Base-by-base conservation (phyloP, 306 rosid genomes). In the Phaseolus lunatus region DNA sequence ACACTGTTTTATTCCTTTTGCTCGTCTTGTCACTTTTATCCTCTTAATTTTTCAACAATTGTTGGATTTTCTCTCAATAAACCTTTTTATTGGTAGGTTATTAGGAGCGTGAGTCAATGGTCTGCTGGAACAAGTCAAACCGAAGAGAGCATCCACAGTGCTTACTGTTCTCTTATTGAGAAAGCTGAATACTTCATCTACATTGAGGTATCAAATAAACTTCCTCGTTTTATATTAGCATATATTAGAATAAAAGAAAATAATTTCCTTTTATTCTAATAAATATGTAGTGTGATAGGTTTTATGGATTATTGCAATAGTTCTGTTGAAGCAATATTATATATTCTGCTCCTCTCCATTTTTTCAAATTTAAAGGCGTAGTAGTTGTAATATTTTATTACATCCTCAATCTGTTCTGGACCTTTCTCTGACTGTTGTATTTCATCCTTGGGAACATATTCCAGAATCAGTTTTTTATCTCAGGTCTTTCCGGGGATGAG, bases 71-170 rank as follows among this genome's bases (percentile, higher is more conserved):
- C 39, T 67, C 44, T 71, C 69, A 23, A 54, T 37, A 67, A 83
- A 66, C 50, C 50, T 74, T 70, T 70, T 73, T 45, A 59, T 83
- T 71, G 79, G 81, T 85, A 96, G 99, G 90, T 96, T 62, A 89
- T 96, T 79, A 91, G 99, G 90, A 93, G 99, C 27, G 98, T 96
- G 75, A 92, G 99, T 76, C 99, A 96, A 77, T 92, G 99, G 98
- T 96, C 99, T 33, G 94, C 99, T 75, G 99, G 99, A 76, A 92
- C 99, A 81, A 96, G 99, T 82, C 98, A 86, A 93, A 87, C 80
- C 5, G 99, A 96, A 85, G 92, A 87, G 67, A 92, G 99, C 85
- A 96, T 96, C 85, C 98, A 96, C 86, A 86, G 37, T 88, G 96
- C 99, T 67, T 96, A 96, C 84, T 90, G 99, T 68, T 87, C 97